Evolutionary conservation across 208 protist species (phyloP).

Genomic region (Histomonas meleagridis): DNA sequence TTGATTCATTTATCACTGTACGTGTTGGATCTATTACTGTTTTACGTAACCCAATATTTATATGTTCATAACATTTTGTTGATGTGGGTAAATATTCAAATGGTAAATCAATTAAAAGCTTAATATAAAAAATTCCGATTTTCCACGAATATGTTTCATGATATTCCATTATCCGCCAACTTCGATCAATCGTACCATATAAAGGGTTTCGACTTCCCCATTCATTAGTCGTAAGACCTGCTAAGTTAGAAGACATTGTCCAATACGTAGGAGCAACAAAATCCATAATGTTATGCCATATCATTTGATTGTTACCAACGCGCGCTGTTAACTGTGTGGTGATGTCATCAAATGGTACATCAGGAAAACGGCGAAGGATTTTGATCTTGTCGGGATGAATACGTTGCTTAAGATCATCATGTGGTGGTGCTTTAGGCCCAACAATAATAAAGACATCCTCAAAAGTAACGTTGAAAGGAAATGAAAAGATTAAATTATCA

Average conservation of each 20-base stretch:
- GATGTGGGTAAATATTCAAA: too few species aligned
- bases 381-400: neutral
- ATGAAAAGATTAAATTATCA: neutral
- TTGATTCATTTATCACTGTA: neutral
- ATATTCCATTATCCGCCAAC: neutral
- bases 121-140: neutral
- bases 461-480: neutral
- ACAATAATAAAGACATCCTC: neutral
- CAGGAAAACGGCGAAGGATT: neutral
- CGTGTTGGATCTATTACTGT: neutral
- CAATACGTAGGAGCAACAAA: slow-evolving; percentile 6
- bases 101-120: too few species aligned
- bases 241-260: neutral
- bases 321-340: neutral
- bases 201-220: neutral
- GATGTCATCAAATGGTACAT: neutral
- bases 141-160: neutral
- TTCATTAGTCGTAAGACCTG: neutral
- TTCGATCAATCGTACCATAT: too few species aligned
- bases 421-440: neutral
- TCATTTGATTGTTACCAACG: neutral
- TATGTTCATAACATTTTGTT: neutral
- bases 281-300: slow-evolving; percentile 13
- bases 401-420: neutral
- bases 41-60: neutral